Evolutionary conservation across 129 eudicot genomes (phyloP), one percentile per base, ranked within the genome.

Genomic region (Chrysanthemum seticuspe): DNA sequence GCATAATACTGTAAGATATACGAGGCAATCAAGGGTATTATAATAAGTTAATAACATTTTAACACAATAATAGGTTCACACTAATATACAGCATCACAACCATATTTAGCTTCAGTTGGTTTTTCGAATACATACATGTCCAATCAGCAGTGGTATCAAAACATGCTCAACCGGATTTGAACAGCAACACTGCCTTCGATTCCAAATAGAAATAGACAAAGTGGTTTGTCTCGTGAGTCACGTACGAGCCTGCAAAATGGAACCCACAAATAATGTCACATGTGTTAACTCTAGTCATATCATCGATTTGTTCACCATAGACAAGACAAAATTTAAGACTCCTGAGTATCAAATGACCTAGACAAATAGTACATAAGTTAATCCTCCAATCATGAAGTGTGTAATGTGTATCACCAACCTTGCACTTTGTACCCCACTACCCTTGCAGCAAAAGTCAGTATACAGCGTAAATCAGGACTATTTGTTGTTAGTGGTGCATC

Each of bases 211-310:
- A 91, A 81, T 88, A 91, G 59, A 88, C 88, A 79, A 91, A 88
- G 86, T 91, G 97, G 84, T 86, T 91, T 21, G 97, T 91, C 89
- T 91, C 97, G 27, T 91, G 97, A 79, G 97, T 91, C 82, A 91
- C 97, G 44, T 88, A 88, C 27, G 97, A 91, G 72, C 97, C 97
- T 88, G 74, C 72, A 78, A 65, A 65, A 25, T 61, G 11, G 49
- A 64, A 72, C 19, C 21, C 52, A 59, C 21, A 65, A 51, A 45
- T 53, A 5, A 73, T 23, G 53, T 49, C 36, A 21, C 57, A 47
- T 48, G 70, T 10, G 31, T 44, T 64, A 44, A 13, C 57, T 48
- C 57, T n/a, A 14, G 4, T 68, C 61, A 27, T 10, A 40, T 40
- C 47, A 40, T 40, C 9, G 45, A 5, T 40, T 40, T 40, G 10